phyloP scores from a whole-genome alignment of 2,329 filamentous ascomycete species.

The Blumeriella jaapii region DNA sequence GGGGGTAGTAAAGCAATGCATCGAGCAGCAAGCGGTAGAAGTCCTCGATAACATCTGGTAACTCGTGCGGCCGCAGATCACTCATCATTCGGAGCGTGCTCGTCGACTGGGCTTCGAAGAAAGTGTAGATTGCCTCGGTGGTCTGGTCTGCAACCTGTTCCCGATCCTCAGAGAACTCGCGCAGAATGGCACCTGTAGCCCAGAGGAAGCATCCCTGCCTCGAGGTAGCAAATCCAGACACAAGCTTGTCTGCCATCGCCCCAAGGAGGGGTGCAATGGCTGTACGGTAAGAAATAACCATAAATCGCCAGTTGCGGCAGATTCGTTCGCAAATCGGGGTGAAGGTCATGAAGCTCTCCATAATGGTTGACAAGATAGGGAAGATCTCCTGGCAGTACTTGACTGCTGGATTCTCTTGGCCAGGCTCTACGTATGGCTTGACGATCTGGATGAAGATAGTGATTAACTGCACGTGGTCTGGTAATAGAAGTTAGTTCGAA shows the following conservation, averaged over 20 bases:
- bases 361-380: slow-evolving; percentile 72
- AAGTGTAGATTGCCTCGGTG: slow-evolving; percentile 78
- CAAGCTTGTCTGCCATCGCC: slow-evolving; percentile 78
- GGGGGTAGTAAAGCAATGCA: slow-evolving; percentile 84
- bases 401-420: slow-evolving; percentile 76
- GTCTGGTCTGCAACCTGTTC: slow-evolving; percentile 76
- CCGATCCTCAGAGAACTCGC: slow-evolving; percentile 86
- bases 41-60: slow-evolving; percentile 51
- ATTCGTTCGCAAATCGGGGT: slow-evolving; percentile 85
- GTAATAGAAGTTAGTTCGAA: slow-evolving; percentile 4
- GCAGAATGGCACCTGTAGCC: slow-evolving; percentile 88
- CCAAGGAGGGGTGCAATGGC: slow-evolving; percentile 78
- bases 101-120: slow-evolving; percentile 88
- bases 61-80: slow-evolving; percentile 54
- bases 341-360: slow-evolving; percentile 78
- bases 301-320: slow-evolving; percentile 91
- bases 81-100: slow-evolving; percentile 84
- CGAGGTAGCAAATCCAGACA: slow-evolving; percentile 71
- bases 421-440: slow-evolving; percentile 60
- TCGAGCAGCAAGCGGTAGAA: slow-evolving; percentile 92
- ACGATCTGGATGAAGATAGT: slow-evolving; percentile 77
- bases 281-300: slow-evolving; percentile 91
- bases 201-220: slow-evolving; percentile 96
- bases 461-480: slow-evolving; percentile 82
- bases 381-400: slow-evolving; percentile 95